A percentile compares a stretch with the other conserved stretches of the same genome.
Conservation (phyloP, 306 rosid genomes). For the Fagus sylvatica region DNA sequence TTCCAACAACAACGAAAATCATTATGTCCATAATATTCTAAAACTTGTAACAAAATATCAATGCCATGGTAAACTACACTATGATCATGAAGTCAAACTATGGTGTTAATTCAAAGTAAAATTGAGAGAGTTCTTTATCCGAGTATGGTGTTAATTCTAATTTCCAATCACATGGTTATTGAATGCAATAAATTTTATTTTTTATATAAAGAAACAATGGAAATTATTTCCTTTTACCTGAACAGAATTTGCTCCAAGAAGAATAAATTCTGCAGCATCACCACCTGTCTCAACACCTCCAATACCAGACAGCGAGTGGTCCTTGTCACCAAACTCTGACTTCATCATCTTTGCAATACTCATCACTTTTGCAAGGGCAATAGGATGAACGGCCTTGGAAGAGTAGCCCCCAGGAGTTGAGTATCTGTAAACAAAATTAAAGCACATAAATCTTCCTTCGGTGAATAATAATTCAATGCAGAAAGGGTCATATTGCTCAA, state of each 20-base stretch:
- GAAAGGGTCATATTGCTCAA: slow-evolving; percentile 16
- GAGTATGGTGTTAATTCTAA: too few relatives aligned
- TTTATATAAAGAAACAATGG: slow-evolving; percentile 1
- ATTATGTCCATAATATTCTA: background rate
- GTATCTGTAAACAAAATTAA: slow-evolving; percentile 57
- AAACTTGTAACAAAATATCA: background rate
- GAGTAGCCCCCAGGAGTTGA: slow-evolving; percentile 99
- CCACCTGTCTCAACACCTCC: slow-evolving; percentile 95
- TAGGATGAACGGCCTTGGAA: slow-evolving; percentile 94
- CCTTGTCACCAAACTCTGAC: slow-evolving; percentile 62
- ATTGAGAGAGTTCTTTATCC: too few relatives aligned
- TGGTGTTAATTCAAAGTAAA: too few relatives aligned
- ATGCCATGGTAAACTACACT: background rate
- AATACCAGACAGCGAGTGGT: slow-evolving; percentile 77
- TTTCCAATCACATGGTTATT: background rate
- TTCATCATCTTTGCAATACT: slow-evolving; percentile 87
- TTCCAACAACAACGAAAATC: background rate
- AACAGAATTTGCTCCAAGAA: slow-evolving; percentile 90
- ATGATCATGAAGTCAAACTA: too few relatives aligned
- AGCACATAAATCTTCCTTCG: slow-evolving; percentile 20
- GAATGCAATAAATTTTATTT: background rate
- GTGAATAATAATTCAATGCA: slow-evolving; percentile 15
- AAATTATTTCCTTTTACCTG: slow-evolving; percentile 55
- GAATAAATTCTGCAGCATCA: slow-evolving; percentile 96
- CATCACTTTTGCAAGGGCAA: slow-evolving; percentile 97